Percentiles rank a stretch among this genome's conserved stretches.
Conservation (phyloP, 345 rosid species). For the Streptanthus diversifolius region DNA sequence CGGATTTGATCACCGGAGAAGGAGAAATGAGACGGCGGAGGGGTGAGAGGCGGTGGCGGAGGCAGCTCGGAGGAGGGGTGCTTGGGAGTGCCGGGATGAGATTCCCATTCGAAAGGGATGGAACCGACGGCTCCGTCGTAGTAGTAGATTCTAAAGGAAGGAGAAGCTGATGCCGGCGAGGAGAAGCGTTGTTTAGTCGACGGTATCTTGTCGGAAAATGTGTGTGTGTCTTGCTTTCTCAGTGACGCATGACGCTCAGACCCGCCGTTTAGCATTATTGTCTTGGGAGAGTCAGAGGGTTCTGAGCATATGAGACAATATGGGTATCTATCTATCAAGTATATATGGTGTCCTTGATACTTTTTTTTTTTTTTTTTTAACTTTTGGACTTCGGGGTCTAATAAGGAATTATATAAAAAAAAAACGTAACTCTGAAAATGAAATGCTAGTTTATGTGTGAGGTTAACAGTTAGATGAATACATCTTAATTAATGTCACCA, state of each 20-base stretch:
- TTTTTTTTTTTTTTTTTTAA: background rate
- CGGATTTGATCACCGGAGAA: slow-evolving; percentile 18
- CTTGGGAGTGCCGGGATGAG: slow-evolving; percentile 37
- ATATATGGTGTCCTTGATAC: slow-evolving; percentile 25
- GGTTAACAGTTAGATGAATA: background rate
- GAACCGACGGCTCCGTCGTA: slow-evolving; percentile 28
- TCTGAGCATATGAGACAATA: slow-evolving; percentile 11
- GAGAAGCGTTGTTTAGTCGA: slow-evolving; percentile 28
- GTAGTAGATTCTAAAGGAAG: slow-evolving; percentile 34
- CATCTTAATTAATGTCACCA: background rate
- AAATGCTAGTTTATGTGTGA: background rate
- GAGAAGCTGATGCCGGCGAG: slow-evolving; percentile 21
- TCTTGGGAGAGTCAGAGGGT: background rate
- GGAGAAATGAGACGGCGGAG: slow-evolving; percentile 36
- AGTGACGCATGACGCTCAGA: slow-evolving; percentile 10
- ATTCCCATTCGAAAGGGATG: slow-evolving; percentile 37
- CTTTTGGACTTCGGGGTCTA: background rate
- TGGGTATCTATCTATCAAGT: slow-evolving; percentile 2
- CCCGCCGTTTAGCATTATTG: slow-evolving; percentile 23
- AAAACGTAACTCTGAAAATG: background rate
- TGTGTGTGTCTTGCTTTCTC: slow-evolving; percentile 10
- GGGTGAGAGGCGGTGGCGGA: slow-evolving; percentile 32
- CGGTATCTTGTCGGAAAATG: slow-evolving; percentile 21
- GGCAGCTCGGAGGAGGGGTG: slow-evolving; percentile 24
- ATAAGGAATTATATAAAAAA: background rate